Base-by-base conservation (phyloP, 306 rosid species). In the Abrus pulchellus region DNA sequence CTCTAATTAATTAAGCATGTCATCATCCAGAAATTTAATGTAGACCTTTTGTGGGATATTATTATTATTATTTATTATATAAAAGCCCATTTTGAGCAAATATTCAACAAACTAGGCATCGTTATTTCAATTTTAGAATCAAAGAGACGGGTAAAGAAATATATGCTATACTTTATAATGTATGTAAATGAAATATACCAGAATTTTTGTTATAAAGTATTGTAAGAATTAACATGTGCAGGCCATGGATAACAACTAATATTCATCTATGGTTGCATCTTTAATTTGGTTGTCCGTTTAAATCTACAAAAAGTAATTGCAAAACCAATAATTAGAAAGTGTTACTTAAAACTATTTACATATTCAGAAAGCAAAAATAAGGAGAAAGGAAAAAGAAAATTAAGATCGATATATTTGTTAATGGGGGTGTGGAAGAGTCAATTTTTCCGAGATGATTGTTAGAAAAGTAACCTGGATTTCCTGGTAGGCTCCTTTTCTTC, bases 401-500 rank as follows among this genome's bases (percentile, higher is more conserved):
- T 9, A 45, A 45, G 27, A 45, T 41, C 3, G 3, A 38, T 63
- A 63, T 38, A 38, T 0, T 36, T 74, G 67, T 43, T 30, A 60
- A 48, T 47, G 34, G 72, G 7, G 29, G 13, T 14, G 27, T 32
- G 47, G 5, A 43, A 71, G 67, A 70, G 12, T 34, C 3, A 70
- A 40, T 50, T 62, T 60, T 62, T 62, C 0, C 38, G 41, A 55
- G 52, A 56, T 32, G 64, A 27, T 29, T 49, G 77, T 50, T 75
- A 6, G 74, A 71, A 54, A 62, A 56, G 28, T 4, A 54, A 94
- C 98, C 98, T 82, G 98, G 98, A 78, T 86, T 94, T 86, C 98
- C 98, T 33, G 98, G 97, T 60, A 89, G 90, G 88, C 83, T 94
- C 69, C 98, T 87, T 80, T 90, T 94, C 88, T 76, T 94, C 92